phyloP scores from a whole-genome alignment of 441 rosid species.

The Raphanus hybrid region DNA sequence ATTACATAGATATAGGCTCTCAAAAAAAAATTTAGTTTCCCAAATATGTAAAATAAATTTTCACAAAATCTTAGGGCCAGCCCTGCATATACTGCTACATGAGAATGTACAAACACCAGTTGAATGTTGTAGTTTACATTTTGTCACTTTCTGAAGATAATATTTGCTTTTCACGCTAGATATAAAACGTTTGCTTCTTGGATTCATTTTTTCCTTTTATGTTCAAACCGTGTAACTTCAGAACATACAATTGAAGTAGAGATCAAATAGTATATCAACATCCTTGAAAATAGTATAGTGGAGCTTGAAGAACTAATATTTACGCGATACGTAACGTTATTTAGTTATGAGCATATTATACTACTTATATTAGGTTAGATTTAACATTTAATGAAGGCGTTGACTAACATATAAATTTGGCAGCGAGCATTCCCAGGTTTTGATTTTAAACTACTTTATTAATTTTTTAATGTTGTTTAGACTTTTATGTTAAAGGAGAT shows the following conservation, averaged over 20 bases:
- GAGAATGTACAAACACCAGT: background rate
- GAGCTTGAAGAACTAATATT: background rate
- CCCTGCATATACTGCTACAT: background rate
- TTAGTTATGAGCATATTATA: slow-evolving; percentile 20
- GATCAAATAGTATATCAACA: background rate
- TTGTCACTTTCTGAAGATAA: background rate
- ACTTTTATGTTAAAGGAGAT: slow-evolving; percentile 3
- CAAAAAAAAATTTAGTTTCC: no score
- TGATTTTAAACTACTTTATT: background rate
- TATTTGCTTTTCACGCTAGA: slow-evolving; percentile 14
- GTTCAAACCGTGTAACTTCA: slow-evolving; percentile 1
- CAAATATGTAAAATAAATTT: no score
- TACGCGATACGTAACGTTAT: slow-evolving; percentile 9
- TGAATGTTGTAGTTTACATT: background rate
- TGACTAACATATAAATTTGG: slow-evolving; percentile 26
- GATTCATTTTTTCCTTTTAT: background rate
- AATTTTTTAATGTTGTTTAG: slow-evolving; percentile 14
- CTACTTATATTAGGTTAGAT: slow-evolving; percentile 1
- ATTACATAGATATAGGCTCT: no score
- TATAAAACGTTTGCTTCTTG: slow-evolving; percentile 12
- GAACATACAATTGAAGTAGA: background rate
- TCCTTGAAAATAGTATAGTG: slow-evolving; percentile 5
- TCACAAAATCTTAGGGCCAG: no score
- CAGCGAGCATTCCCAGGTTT: slow-evolving; percentile 40
- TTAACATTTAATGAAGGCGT: slow-evolving; percentile 41